Evolutionary conservation across 1,139 yeast genomes (phyloP).

Genomic region (Hemisphaericaspora subhashii): DNA sequence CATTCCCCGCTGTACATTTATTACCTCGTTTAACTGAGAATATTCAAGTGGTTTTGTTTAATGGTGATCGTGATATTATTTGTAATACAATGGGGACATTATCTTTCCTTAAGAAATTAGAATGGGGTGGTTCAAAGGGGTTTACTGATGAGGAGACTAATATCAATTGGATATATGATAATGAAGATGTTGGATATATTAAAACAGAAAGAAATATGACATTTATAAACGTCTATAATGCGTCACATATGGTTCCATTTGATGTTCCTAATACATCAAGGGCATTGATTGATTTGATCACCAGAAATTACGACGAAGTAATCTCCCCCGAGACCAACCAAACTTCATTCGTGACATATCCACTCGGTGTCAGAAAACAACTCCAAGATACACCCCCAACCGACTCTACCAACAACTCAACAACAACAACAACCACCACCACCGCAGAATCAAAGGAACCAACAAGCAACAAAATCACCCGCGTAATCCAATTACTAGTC

Average conservation of each 20-base stretch:
- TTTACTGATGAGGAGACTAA: conserved; percentile 38
- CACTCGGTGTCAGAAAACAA: conserved; percentile 26
- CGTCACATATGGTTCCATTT: conserved; percentile 95
- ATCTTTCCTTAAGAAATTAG: conserved; percentile 56
- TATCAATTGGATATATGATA: conserved; percentile 55
- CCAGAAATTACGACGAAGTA: conserved; percentile 31
- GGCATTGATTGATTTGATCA: conserved; percentile 60
- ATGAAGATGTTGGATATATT: conserved; percentile 50
- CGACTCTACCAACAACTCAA: conserved; percentile 4
- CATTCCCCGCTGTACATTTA: conserved; percentile 62
- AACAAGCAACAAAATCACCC: conserved; percentile 32
- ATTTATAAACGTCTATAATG: conserved; percentile 67
- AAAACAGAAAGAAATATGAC: conserved; percentile 69
- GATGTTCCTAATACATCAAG: conserved; percentile 72
- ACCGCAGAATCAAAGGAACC: conserved; percentile 12
- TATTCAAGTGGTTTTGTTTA: conserved; percentile 69
- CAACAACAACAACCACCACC: conserved; percentile 5
- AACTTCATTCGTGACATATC: conserved; percentile 28
- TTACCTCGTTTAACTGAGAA: conserved; percentile 64
- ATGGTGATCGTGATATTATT: conserved; percentile 86
- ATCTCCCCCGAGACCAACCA: conserved; percentile 16
- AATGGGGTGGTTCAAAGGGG: conserved; percentile 70
- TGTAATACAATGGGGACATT: conserved; percentile 84
- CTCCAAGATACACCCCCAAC: conserved; percentile 9
- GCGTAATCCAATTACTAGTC: conserved; percentile 45